Percentiles rank a stretch among this genome's conserved stretches.
These are phyloP conservation scores for Trichosporon sp. DNA, from an alignment of 1,284 basidiomycete species.

Conservation along the genomic window DNA sequence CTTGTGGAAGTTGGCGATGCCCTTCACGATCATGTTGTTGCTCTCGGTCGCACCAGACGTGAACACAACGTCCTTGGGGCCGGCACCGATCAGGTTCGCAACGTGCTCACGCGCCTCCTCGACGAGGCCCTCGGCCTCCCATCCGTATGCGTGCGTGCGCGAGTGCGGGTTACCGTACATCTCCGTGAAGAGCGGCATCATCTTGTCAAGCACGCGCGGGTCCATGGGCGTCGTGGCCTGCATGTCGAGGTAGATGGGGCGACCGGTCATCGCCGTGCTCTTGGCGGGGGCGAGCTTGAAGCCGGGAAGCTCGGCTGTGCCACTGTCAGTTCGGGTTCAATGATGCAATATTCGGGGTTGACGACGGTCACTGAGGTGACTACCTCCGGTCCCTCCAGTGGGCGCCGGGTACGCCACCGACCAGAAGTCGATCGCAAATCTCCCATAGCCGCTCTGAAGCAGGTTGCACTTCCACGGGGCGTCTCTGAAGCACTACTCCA, in stretches of 20 bases:
- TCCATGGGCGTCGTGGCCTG: conserved; percentile 97
- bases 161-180: conserved; percentile 98
- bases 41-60: conserved; percentile 98
- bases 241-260: conserved; percentile 91
- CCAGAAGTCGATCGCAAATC: neutral
- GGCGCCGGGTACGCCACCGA: neutral
- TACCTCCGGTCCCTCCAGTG: neutral
- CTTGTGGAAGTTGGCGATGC: conserved; percentile 89
- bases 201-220: conserved; percentile 92
- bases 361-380: neutral
- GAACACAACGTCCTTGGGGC: conserved; percentile 93
- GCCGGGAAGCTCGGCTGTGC: conserved; percentile 67
- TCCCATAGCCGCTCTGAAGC: neutral
- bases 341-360: neutral
- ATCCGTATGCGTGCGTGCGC: conserved; percentile 96
- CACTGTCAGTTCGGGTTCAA: neutral
- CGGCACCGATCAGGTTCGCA: conserved; percentile 87
- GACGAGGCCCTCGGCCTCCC: conserved; percentile 94
- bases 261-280: conserved; percentile 58
- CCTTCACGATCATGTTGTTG: conserved; percentile 98
- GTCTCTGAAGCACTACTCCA: neutral
- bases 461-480: neutral
- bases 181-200: conserved; percentile 94
- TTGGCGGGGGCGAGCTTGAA: conserved; percentile 71
- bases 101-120: conserved; percentile 89